These are phyloP conservation scores for Pulicaria dysenterica DNA, from an alignment of 129 eudicot species.

Conservation along the genomic window DNA sequence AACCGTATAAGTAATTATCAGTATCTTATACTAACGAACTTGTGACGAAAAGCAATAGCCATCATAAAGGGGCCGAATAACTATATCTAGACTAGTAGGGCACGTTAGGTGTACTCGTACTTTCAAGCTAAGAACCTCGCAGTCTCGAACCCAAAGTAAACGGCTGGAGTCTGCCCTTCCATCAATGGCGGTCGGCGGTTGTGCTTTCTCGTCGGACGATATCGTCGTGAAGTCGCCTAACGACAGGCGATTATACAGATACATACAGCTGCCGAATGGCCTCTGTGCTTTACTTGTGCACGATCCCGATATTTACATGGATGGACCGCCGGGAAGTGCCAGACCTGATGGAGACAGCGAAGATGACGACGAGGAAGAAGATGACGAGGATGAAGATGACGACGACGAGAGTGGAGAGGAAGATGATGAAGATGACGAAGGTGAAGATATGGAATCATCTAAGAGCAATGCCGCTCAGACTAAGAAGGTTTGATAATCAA, in stretches of 20 bases:
- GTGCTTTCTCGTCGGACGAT: slow-evolving; percentile 64
- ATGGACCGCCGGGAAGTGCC: slow-evolving; percentile 22
- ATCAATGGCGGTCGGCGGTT: slow-evolving; percentile 63
- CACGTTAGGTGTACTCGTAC: slow-evolving; percentile 17
- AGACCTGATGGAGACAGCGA: slow-evolving; percentile 19
- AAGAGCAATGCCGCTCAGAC: slow-evolving; percentile 55
- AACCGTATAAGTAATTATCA: too few species aligned
- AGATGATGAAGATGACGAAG: slow-evolving; percentile 33
- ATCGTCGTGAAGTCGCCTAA: slow-evolving; percentile 77
- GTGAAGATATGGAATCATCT: slow-evolving; percentile 35
- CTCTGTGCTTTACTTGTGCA: slow-evolving; percentile 85
- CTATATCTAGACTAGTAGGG: slow-evolving; percentile 4
- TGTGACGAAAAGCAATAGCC: too few species aligned
- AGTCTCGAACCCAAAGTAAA: slow-evolving; percentile 11
- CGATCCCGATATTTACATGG: slow-evolving; percentile 80
- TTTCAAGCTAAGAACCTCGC: slow-evolving; percentile 13
- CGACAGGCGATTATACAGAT: slow-evolving; percentile 74
- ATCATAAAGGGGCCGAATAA: neutral
- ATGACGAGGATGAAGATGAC: slow-evolving; percentile 32
- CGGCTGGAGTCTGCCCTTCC: slow-evolving; percentile 18
- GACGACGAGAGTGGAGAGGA: slow-evolving; percentile 36
- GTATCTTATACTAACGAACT: too few species aligned
- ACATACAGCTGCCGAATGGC: slow-evolving; percentile 73
- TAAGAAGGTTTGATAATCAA: slow-evolving; percentile 33
- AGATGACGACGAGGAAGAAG: slow-evolving; percentile 33